phyloP scores from a whole-genome alignment of 345 rosid species.

The Firmiana major region DNA sequence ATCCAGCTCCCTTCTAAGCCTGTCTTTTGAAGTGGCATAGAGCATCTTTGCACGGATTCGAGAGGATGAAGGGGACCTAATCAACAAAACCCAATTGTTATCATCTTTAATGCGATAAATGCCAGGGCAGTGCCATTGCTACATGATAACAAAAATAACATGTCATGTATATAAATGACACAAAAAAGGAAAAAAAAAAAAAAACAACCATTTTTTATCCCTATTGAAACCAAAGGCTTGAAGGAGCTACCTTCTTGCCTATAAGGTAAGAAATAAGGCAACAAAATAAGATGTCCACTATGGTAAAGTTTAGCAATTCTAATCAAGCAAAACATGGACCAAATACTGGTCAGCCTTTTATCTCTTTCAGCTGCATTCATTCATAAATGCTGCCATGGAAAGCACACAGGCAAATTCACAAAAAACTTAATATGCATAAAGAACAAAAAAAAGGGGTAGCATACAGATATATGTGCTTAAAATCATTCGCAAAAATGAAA shows the following conservation, averaged over 20 bases:
- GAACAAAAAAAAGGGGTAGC: neutral
- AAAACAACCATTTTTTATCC: neutral
- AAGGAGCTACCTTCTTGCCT: neutral
- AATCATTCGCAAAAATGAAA: conserved; percentile 16
- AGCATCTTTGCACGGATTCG: conserved; percentile 70
- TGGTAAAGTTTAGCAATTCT: neutral
- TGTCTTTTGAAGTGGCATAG: conserved; percentile 67
- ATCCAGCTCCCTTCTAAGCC: conserved; percentile 64
- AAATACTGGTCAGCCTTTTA: neutral
- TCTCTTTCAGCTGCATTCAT: neutral
- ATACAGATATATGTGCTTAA: conserved; percentile 34
- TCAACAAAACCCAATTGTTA: neutral
- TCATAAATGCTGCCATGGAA: neutral
- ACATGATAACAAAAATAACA: neutral
- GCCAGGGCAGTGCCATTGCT: neutral
- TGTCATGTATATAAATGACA: neutral
- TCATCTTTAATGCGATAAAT: neutral
- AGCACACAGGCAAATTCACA: neutral
- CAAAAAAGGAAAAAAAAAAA: neutral
- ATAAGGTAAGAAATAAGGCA: neutral
- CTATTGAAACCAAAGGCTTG: neutral
- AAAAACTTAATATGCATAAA: conserved; percentile 3
- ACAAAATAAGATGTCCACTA: neutral
- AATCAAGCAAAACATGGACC: neutral
- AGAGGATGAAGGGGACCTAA: conserved; percentile 74